Evolutionary conservation across 169 alveolate genomes (phyloP).

Genomic region (Cryptosporidium ryanae): DNA sequence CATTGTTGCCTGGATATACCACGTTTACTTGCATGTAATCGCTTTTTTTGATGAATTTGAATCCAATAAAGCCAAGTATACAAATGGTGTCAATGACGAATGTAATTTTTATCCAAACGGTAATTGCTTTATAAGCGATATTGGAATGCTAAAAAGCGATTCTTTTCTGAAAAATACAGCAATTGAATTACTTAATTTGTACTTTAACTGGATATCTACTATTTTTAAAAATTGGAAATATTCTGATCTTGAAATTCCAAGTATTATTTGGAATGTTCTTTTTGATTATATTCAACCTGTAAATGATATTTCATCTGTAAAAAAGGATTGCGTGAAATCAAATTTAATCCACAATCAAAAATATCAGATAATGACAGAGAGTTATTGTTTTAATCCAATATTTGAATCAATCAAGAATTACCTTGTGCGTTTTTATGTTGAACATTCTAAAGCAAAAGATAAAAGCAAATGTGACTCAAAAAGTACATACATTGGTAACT

Average conservation of each 20-base stretch:
- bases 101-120: too few species aligned
- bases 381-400: too few species aligned
- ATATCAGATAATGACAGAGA: too few species aligned
- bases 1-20: conserved; percentile 60
- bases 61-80: too few species aligned
- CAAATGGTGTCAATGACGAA: too few species aligned
- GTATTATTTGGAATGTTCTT: conserved; percentile 50
- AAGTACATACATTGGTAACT: background rate
- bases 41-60: conserved; percentile 3
- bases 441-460: background rate
- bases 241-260: conserved; percentile 3
- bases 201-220: background rate
- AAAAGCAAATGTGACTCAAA: background rate
- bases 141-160: background rate
- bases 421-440: too few species aligned
- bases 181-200: background rate
- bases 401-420: too few species aligned
- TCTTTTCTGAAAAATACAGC: background rate
- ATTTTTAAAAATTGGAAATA: background rate
- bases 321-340: too few species aligned
- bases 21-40: conserved; percentile 4
- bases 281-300: conserved; percentile 45
- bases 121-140: background rate
- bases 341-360: too few species aligned
- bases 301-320: background rate